Percentiles rank a stretch among this genome's conserved stretches.
Evolutionary conservation across 495 filamentous ascomycete genomes (phyloP).

Genomic region (Penicillium arizonense): DNA sequence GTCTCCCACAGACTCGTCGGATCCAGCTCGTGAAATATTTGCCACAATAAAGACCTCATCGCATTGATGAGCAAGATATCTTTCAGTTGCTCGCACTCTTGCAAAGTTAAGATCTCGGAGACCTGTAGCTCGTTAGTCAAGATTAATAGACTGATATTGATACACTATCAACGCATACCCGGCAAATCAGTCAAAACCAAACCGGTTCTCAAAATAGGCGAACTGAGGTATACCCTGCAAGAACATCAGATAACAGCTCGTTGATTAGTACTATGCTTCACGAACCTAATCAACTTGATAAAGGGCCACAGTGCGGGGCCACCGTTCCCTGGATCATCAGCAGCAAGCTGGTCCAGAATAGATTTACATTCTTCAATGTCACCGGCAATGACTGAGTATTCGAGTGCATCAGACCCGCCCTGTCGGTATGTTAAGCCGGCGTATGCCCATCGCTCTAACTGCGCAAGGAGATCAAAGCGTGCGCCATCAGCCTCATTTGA

Average conservation of each 20-base stretch:
- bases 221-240: constrained; percentile 30
- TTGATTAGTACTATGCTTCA: background rate
- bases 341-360: constrained; percentile 19
- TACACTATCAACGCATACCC: constrained; percentile 18
- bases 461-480: constrained; percentile 3
- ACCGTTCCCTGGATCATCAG: background rate
- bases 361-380: constrained; percentile 18
- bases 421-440: constrained; percentile 8
- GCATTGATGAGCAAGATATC: constrained; percentile 26
- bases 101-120: constrained; percentile 31
- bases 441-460: constrained; percentile 16
- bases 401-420: constrained; percentile 10
- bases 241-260: background rate
- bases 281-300: constrained; percentile 31
- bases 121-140: background rate
- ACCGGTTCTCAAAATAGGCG: constrained; percentile 24
- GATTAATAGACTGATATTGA: background rate
- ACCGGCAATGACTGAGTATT: constrained; percentile 8
- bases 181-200: constrained; percentile 34
- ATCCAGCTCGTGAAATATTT: constrained; percentile 16
- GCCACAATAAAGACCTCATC: constrained; percentile 33
- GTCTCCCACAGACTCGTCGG: constrained; percentile 23
- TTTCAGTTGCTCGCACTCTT: constrained; percentile 25
- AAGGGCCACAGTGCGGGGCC: constrained; percentile 32
- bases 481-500: constrained; percentile 8